Evolutionary conservation across 1,139 yeast species (phyloP), one percentile per base, ranked within the genome.

Genomic region (Pichia sp.): DNA sequence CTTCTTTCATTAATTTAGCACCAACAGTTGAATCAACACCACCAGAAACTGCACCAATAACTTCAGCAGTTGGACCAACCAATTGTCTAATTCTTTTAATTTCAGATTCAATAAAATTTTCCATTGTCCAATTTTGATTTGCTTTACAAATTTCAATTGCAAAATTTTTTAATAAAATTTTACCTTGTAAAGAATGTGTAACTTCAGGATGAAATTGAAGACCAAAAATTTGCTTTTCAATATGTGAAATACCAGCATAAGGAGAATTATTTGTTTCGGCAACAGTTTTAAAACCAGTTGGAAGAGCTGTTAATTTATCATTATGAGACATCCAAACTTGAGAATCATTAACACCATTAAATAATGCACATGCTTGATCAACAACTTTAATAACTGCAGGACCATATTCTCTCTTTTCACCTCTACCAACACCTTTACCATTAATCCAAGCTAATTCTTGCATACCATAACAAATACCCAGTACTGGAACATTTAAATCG

Each of bases 271-370:
- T 86, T 45, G 97, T 85, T 45, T 89, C 82, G 45, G 97, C 99
- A 53, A 90, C 90, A 53, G 86, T 80, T 68, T 83, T 81, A 78
- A 80, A 92, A 37, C 95, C 96, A 44, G 79, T 76, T 63, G 99
- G 99, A 61, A 92, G 77, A 46, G 90, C 87, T 62, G 83, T 83
- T 63, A 92, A 78, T 74, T 92, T 94, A 73, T 92, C 99, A 64
- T 96, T 96, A 70, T 92, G 99, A 42, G 97, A 90, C 99, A 92
- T 92, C 99, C 99, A 92, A 56, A 94, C 97, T 68, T 81, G 86
- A 53, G 95, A 88, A 72, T 90, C 84, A 70, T 88, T 95, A 60
- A 94, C 87, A 53, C 83, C 96, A 58, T 81, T 75, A 72, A 92
- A 90, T 58, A 92, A 75, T 34, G 87, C 82, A 68, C 89, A 82